Evolutionary conservation across 768 basidiomycete genomes (phyloP), one percentile per base, ranked within the genome.

Genomic region (Obba rivulosa): DNA sequence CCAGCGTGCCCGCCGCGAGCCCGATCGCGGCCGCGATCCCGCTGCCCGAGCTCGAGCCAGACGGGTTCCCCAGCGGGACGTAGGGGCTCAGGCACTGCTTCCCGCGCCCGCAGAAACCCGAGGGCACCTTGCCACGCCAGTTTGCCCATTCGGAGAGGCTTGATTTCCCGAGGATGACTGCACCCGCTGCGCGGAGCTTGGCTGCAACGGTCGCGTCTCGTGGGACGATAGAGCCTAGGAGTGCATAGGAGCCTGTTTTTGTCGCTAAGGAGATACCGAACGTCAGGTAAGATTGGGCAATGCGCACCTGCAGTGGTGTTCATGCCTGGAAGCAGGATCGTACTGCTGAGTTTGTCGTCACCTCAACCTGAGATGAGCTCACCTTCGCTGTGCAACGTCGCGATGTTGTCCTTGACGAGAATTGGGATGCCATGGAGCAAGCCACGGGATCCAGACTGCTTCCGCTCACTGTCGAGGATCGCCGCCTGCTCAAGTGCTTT

Each of bases 401-500:
- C 67, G 35, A 69, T 67, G 54, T 69, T 70, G 46, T 70, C 69
- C 51, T 70, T 70, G 39, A 70, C 45, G 9, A 70, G 50, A 9
- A 70, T 58, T 1, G 68, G 68, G 22, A 70, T 69, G 14, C 69
- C 69, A 38, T 70, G 69, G 24, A 70, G 52, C 2, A 57, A 53
- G 7, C 62, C 51, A 3, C 62, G 59, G 7, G 53, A 44, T 2
- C 62, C 62, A 0, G 23, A 35, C 5, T 39, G 8, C 7, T 40
- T 36, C 1, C 62, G 52, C 40, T 63, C 62, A 9, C 43, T 49
- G 41, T 63, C 62, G 7, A 63, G 51, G 8, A 7, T 60, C 31
- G 73, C 77, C 11, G 83, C 83, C 53, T 75, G 70, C 13, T 45
- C 55, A 9, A 84, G 65, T 2, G 81, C 81, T 7, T 69, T 71